Conservation (phyloP, 192 early-diverging fungal species). For the Entophlyctis luteolus region DNA sequence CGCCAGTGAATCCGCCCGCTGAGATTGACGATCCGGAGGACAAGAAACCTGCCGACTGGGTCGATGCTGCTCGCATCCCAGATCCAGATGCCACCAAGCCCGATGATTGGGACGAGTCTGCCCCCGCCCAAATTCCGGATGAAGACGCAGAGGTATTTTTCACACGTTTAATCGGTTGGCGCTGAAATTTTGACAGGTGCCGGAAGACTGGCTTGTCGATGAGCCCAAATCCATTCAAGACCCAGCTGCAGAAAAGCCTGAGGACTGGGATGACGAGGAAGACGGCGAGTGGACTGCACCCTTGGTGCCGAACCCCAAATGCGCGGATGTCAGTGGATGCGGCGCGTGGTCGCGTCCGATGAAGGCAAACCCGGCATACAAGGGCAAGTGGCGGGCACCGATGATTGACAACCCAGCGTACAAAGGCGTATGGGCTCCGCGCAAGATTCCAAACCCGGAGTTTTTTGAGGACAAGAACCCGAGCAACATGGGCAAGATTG, state of each 20-base stretch:
- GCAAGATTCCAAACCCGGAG: slow-evolving; percentile 78
- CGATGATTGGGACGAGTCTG: slow-evolving; percentile 82
- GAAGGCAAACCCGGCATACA: slow-evolving; percentile 90
- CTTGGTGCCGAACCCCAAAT: slow-evolving; percentile 78
- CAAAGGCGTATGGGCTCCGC: slow-evolving; percentile 84
- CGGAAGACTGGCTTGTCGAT: slow-evolving; percentile 82
- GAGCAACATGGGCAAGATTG: slow-evolving; percentile 75
- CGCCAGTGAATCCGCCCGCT: slow-evolving; percentile 78
- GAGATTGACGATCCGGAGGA: slow-evolving; percentile 65
- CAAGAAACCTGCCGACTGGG: slow-evolving; percentile 84
- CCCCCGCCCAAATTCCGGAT: slow-evolving; percentile 72
- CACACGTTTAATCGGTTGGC: neutral
- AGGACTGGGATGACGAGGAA: slow-evolving; percentile 88
- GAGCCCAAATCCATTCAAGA: slow-evolving; percentile 71
- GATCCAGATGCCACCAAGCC: slow-evolving; percentile 79
- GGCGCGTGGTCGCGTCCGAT: slow-evolving; percentile 78
- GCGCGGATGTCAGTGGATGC: slow-evolving; percentile 65
- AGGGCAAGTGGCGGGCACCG: slow-evolving; percentile 84
- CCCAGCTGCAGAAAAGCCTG: slow-evolving; percentile 76
- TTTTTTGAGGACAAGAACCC: slow-evolving; percentile 78
- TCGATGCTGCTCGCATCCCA: slow-evolving; percentile 74
- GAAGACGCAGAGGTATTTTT: slow-evolving; percentile 56
- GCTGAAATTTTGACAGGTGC: slow-evolving; percentile 41
- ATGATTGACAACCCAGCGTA: slow-evolving; percentile 88
- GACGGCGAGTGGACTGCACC: slow-evolving; percentile 88